Percentiles rank a stretch among this genome's conserved stretches.
Evolutionary conservation across 228 moss, liverwort and hornwort species (phyloP).

Genomic region (Sphagnum magellanicum): DNA sequence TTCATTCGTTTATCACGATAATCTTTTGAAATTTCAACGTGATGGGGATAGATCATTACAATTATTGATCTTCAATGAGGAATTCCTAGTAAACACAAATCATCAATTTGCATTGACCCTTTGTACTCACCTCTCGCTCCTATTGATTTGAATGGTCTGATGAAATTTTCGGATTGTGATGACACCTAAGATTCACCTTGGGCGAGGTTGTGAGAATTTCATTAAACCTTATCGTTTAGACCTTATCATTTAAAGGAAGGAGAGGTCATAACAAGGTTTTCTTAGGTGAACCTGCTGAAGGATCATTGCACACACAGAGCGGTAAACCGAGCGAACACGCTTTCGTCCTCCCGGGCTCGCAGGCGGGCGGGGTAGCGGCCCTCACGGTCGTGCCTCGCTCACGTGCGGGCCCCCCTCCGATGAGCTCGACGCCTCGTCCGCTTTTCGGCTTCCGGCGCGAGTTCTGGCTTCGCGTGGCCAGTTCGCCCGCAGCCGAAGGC

Average conservation of each 20-base stretch:
- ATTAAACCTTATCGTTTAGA: conserved; percentile 4
- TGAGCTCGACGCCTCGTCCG: too few relatives aligned
- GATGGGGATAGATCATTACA: conserved; percentile 10
- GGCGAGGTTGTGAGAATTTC: conserved; percentile 10
- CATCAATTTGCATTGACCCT: conserved; percentile 4
- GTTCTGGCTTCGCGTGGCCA: too few relatives aligned
- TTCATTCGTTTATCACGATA: conserved; percentile 1
- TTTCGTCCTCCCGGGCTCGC: too few relatives aligned
- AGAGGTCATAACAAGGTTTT: conserved; percentile 14
- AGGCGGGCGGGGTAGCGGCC: too few relatives aligned
- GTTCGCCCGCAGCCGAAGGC: too few relatives aligned
- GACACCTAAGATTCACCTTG: conserved; percentile 1
- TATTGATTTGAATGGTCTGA: conserved; percentile 8
- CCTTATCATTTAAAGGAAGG: conserved; percentile 15
- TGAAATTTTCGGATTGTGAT: conserved; percentile 8
- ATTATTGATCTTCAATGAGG: conserved; percentile 7
- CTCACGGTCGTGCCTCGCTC: too few relatives aligned
- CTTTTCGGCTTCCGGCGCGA: too few relatives aligned
- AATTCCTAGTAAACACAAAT: conserved; percentile 5
- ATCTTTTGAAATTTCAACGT: conserved; percentile 8
- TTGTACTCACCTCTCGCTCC: conserved; percentile 6
- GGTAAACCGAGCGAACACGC: too few relatives aligned
- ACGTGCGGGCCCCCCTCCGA: too few relatives aligned
- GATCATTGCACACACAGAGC: not conserved
- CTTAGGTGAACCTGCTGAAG: conserved; percentile 13